Conservation (phyloP, 1,284 basidiomycete genomes). For the Volvariella surrecta region DNA sequence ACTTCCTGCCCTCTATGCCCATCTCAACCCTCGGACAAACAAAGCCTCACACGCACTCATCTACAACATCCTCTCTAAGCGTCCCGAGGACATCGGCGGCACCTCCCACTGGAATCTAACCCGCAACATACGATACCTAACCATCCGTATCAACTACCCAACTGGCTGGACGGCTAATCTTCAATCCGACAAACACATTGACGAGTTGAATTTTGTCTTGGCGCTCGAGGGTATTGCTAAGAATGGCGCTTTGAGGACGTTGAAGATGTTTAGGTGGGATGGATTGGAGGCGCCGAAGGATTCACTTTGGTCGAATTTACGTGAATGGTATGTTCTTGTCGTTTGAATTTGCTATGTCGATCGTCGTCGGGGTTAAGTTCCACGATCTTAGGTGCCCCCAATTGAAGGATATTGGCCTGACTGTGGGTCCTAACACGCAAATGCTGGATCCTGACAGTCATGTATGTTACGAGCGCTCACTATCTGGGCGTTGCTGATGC, state of each 20-base stretch:
- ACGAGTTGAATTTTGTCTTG: slow-evolving; percentile 10
- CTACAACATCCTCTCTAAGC: slow-evolving; percentile 8
- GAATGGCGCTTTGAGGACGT: slow-evolving; percentile 6
- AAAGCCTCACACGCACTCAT: not conserved
- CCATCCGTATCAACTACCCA: slow-evolving; percentile 10
- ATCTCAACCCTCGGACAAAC: too few relatives aligned
- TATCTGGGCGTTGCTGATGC: not conserved
- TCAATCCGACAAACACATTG: slow-evolving; percentile 8
- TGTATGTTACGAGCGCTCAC: slow-evolving; percentile 1
- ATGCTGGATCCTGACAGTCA: slow-evolving; percentile 11
- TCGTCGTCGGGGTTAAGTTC: not conserved
- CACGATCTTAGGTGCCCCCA: slow-evolving; percentile 10
- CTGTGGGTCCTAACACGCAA: slow-evolving; percentile 11
- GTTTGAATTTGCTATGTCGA: not conserved
- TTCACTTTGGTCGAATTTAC: slow-evolving; percentile 12
- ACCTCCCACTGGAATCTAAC: slow-evolving; percentile 1
- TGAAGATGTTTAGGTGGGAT: slow-evolving; percentile 13
- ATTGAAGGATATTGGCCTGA: slow-evolving; percentile 11
- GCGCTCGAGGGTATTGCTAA: slow-evolving; percentile 11
- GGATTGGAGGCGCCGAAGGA: slow-evolving; percentile 13
- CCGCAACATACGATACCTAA: slow-evolving; percentile 8
- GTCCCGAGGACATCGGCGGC: slow-evolving; percentile 3
- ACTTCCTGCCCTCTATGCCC: too few relatives aligned
- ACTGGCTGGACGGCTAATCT: slow-evolving; percentile 10
- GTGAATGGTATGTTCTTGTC: slow-evolving; percentile 9